Percentiles rank a stretch among this genome's conserved stretches.
phyloP scores from a whole-genome alignment of 192 early-diverging fungal genomes.

The Endogone sp. region DNA sequence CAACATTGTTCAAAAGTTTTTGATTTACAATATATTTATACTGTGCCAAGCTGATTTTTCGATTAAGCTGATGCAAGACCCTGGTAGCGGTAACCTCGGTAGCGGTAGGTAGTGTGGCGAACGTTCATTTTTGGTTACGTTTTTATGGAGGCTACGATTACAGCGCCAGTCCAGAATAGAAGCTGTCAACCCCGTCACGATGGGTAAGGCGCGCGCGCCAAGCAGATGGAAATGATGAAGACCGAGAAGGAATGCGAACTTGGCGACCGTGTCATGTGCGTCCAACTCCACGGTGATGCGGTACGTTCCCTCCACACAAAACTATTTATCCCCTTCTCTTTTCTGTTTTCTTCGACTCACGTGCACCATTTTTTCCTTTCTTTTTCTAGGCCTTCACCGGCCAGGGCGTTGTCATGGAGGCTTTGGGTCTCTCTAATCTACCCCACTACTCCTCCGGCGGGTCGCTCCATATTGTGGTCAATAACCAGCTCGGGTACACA shows the following conservation, averaged over 20 bases:
- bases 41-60: no score
- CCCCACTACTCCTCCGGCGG: conserved; percentile 95
- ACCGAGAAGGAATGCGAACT: conserved; percentile 71
- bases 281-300: conserved; percentile 95
- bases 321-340: not conserved
- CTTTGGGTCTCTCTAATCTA: conserved; percentile 91
- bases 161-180: no score
- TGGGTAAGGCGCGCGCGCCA: conserved; percentile 90
- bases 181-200: conserved; percentile 93
- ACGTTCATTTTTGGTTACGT: no score
- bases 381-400: conserved; percentile 61
- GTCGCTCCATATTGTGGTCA: conserved; percentile 95
- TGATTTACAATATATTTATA: no score
- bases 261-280: conserved; percentile 90
- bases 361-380: not conserved
- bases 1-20: no score
- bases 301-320: conserved; percentile 47
- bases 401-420: conserved; percentile 94
- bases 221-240: conserved; percentile 77
- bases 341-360: not conserved
- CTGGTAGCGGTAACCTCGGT: no score
- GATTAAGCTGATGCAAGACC: no score
- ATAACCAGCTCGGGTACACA: conserved; percentile 97
- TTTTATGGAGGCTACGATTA: no score
- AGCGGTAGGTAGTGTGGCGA: no score